phyloP scores from a whole-genome alignment of 805 yeast species.

The Ogataea saltuana region DNA sequence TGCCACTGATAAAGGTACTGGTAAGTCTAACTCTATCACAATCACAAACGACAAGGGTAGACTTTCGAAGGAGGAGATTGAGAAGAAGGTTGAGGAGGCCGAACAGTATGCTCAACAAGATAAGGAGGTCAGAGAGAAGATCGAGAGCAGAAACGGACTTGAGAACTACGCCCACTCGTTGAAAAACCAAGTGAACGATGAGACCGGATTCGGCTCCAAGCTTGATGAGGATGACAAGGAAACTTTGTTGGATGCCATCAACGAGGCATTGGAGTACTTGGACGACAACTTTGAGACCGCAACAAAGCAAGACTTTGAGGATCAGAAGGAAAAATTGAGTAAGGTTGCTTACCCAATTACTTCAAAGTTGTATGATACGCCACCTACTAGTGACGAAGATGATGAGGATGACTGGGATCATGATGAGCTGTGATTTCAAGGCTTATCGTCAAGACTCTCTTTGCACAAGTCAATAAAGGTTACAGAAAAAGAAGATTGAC shows the following conservation, averaged over 20 bases:
- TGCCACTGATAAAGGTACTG: conserved; percentile 93
- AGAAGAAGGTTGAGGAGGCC: conserved; percentile 97
- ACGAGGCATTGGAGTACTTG: conserved; percentile 65
- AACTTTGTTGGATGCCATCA: conserved; percentile 79
- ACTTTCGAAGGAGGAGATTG: conserved; percentile 89
- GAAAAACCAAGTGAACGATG: conserved; percentile 59
- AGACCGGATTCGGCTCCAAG: conserved; percentile 69
- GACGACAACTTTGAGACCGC: conserved; percentile 84
- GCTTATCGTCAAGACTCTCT: no score
- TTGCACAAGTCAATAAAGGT: neutral
- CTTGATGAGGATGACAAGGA: conserved; percentile 90
- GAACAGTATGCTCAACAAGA: conserved; percentile 94
- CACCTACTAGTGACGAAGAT: conserved; percentile 43
- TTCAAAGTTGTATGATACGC: conserved; percentile 69
- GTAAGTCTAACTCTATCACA: conserved; percentile 86
- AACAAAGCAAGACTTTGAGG: conserved; percentile 89
- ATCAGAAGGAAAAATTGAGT: conserved; percentile 80
- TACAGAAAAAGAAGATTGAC: conserved; percentile 3
- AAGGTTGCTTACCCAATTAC: conserved; percentile 90
- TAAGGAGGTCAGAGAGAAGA: conserved; percentile 75
- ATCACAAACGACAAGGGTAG: conserved; percentile 95
- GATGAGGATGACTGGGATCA: conserved; percentile 65
- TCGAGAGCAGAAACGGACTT: conserved; percentile 83
- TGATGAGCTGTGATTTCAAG: conserved; percentile 65
- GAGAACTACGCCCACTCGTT: conserved; percentile 87